Conservation (phyloP, 352 stramenopile species). For the Phytophthora macrochlamydospora region DNA sequence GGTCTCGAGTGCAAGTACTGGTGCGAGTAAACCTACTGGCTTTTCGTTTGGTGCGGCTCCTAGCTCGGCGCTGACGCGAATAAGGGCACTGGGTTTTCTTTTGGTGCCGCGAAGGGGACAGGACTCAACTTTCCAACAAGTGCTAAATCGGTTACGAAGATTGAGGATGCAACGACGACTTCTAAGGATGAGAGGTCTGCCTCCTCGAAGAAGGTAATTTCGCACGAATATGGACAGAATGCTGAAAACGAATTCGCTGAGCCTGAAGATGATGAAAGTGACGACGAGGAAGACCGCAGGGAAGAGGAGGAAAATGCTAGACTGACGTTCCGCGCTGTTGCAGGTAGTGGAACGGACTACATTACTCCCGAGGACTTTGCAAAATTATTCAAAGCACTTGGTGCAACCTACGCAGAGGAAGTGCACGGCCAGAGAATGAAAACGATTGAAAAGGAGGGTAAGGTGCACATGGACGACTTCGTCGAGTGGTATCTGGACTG, state of each 20-base stretch:
- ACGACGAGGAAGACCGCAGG: constrained; percentile 67
- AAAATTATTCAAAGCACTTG: constrained; percentile 62
- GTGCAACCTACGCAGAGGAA: constrained; percentile 61
- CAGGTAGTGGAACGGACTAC: constrained; percentile 26
- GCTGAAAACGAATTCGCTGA: constrained; percentile 66
- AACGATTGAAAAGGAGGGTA: constrained; percentile 50
- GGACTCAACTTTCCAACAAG: constrained; percentile 26
- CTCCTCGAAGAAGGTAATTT: constrained; percentile 8
- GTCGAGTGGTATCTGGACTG: constrained; percentile 67
- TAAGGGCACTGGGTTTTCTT: constrained; percentile 6
- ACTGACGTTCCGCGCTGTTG: constrained; percentile 46
- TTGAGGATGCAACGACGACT: not conserved
- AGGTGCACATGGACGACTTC: constrained; percentile 57
- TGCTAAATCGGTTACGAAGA: not conserved
- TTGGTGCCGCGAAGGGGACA: constrained; percentile 5
- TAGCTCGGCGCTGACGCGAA: not conserved
- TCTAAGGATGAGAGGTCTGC: not conserved
- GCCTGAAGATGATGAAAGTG: constrained; percentile 50
- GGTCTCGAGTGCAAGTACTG: constrained; percentile 4
- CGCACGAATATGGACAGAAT: constrained; percentile 60
- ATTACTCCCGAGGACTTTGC: constrained; percentile 46
- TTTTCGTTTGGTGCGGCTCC: constrained; percentile 30
- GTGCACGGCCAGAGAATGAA: constrained; percentile 44
- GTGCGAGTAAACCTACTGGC: constrained; percentile 15
- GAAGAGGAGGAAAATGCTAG: constrained; percentile 65